Base-by-base conservation (phyloP, 257 asterid species). In the Parsonsia alboflavescens region DNA sequence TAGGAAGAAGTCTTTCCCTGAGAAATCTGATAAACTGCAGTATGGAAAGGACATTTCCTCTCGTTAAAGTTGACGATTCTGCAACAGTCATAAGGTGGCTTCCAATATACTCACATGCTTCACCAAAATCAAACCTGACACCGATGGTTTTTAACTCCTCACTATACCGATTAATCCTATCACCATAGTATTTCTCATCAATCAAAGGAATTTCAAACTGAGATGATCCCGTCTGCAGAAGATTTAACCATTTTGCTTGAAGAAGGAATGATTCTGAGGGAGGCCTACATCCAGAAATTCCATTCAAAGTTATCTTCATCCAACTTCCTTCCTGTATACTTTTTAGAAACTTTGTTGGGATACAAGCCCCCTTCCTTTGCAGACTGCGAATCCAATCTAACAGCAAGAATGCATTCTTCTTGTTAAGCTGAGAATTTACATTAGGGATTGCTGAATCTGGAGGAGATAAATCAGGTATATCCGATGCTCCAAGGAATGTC, bases 41-140 rank as follows among this genome's bases (percentile, higher is more conserved):
- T 2, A 82, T 74, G n/a, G 84, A 79, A 10, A 82, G 15, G 17
- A 80, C 82, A 10, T 82, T 68, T 24, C 50, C 70, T 76, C 70
- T 71, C 24, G 66, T 76, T 53, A 82, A 26, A 41, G 82, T 74
- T 79, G 82, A 3, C 48, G 66, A 48, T 64, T 53, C 74, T 64
- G 80, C 84, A 63, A 74, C 49, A 71, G 75, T 65, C 79, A 77
- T 74, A 33, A 82, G 82, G 75, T 79, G 82, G 5, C 74, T 13
- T 39, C 86, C 86, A 39, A 82, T 82, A 44, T 56, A 82, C 57
- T 67, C 49, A 59, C 86, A 82, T 0, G 84, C 86, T 57, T 80
- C 84, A 28, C 63, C 61, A 44, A 76, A 82, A 36, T 82, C 82
- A 74, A 77, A 77, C 80, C 48, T 82, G 48, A 82, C 79, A 48